Base-by-base conservation (phyloP, 176 grass and related monocot species). In the Zea mays region DNA sequence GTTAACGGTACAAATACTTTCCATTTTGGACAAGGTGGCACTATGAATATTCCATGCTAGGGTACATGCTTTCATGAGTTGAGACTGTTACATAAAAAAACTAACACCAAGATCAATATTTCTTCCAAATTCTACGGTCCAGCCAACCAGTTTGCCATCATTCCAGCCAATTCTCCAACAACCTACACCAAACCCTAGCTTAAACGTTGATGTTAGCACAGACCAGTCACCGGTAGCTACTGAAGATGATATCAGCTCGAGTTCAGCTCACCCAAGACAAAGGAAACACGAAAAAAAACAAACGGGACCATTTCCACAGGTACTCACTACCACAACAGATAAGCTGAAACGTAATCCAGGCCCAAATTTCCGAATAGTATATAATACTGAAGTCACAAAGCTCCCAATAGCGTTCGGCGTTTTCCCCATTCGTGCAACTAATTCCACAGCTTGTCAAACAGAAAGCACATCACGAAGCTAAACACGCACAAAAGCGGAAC, bases 241-340 rank as follows among this genome's bases (percentile, higher is more conserved):
- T 2, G 8, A 65, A 67, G 17, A 60, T 71, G 50, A 41, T 1
- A 20, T 56, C 13, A 65, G 21, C 58, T 61, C 20, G 72, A 73
- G 3, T 66, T 67, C 84, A 79, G 55, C 20, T 1, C 0, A 39
- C 21, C 16, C 67, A 66, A 33, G 9, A 49, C 11, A n/a, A 50
- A n/a, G 16, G 34, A 78, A 55, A 62, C 59, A 17, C 0, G 27
- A 27, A 27, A 27, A 27, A 27, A 27, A 27, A 27, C 27, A 27
- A 27, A 69, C 10, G n/a, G 42, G 14, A 65, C 46, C 10, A 37
- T 69, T 40, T 74, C 38, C 38, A 39, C 38, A 39, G 3, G 12
- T 45, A 43, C 5, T 57, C 46, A 62, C 55, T 58, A 77, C 47
- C 45, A 47, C 17, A 69, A 47, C 44, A 68, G 56, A 21, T 62